These are phyloP conservation scores for Claviceps capensis DNA, from an alignment of 2,329 filamentous ascomycete genomes.

Conservation along the genomic window DNA sequence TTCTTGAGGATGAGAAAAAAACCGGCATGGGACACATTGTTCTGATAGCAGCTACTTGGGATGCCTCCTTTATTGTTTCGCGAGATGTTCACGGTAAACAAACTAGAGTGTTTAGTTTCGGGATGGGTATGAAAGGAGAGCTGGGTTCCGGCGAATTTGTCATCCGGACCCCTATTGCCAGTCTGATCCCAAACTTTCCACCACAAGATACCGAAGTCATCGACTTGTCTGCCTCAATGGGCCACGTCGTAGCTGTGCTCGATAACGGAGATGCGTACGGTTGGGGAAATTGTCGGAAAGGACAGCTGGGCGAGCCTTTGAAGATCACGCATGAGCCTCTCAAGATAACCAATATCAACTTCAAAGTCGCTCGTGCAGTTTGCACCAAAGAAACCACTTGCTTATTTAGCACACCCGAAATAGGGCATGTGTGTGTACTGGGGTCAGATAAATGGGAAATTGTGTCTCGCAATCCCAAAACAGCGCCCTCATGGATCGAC, in stretches of 20 bases:
- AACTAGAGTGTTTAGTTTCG: conserved; percentile 47
- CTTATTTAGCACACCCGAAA: conserved; percentile 40
- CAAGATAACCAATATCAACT: conserved; percentile 43
- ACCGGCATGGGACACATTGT: conserved; percentile 16
- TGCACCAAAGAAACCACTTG: conserved; percentile 83
- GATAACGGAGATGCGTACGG: conserved; percentile 67
- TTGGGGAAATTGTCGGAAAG: conserved; percentile 80
- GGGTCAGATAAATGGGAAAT: conserved; percentile 66
- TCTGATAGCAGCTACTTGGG: conserved; percentile 63
- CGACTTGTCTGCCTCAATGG: conserved; percentile 59
- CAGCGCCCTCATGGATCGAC: conserved; percentile 46
- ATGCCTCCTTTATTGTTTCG: conserved; percentile 50
- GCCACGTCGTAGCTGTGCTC: conserved; percentile 62
- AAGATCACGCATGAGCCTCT: conserved; percentile 44
- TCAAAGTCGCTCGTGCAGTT: conserved; percentile 51
- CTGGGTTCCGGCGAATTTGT: conserved; percentile 48
- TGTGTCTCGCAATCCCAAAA: conserved; percentile 39
- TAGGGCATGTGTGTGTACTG: conserved; percentile 51
- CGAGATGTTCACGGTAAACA: conserved; percentile 28
- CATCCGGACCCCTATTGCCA: conserved; percentile 32
- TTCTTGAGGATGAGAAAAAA: conserved; percentile 17
- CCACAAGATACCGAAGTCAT: conserved; percentile 43
- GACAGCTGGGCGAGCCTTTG: conserved; percentile 56
- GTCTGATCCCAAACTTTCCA: conserved; percentile 48
- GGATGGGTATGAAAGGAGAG: conserved; percentile 57